Percentiles rank a stretch among this genome's conserved stretches.
phyloP scores from a whole-genome alignment of 2,329 filamentous ascomycete genomes.

The Colletotrichum destructivum region DNA sequence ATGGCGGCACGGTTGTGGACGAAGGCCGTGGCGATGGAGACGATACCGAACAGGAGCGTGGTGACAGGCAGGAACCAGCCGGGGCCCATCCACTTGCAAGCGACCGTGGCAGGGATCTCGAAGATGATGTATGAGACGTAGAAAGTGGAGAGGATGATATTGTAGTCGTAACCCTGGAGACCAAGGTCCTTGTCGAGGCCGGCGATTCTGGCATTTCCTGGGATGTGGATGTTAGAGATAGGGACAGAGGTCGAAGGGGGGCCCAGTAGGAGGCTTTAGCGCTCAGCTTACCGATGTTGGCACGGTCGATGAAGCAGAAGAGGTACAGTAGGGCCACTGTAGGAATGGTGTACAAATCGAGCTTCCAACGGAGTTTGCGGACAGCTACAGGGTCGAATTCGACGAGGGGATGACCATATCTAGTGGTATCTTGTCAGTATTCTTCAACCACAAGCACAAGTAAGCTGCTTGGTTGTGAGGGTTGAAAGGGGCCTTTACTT shows the following conservation, averaged over 20 bases:
- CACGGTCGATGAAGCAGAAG: constrained; percentile 83
- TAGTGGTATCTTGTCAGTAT: constrained; percentile 42
- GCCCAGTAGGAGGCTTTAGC: too few species aligned
- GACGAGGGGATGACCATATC: constrained; percentile 65
- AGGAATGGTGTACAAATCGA: constrained; percentile 76
- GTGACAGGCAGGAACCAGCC: constrained; percentile 79
- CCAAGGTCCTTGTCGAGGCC: constrained; percentile 75
- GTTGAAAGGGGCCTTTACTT: constrained; percentile 49
- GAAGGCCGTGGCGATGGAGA: constrained; percentile 77
- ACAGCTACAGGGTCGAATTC: constrained; percentile 72
- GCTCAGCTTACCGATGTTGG: constrained; percentile 73
- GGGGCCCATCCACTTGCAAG: constrained; percentile 80
- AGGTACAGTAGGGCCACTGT: constrained; percentile 78
- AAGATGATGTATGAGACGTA: constrained; percentile 82
- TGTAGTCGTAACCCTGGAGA: constrained; percentile 77
- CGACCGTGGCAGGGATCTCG: constrained; percentile 78
- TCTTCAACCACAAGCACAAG: too few species aligned
- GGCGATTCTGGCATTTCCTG: constrained; percentile 78
- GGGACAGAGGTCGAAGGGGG: neutral
- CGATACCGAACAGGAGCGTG: constrained; percentile 74
- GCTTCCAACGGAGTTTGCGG: constrained; percentile 71
- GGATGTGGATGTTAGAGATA: neutral
- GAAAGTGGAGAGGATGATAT: constrained; percentile 76
- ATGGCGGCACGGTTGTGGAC: constrained; percentile 67
- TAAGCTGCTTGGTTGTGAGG: accelerated